phyloP scores from a whole-genome alignment of 257 asterid genomes.

The Primulina tabacum region DNA sequence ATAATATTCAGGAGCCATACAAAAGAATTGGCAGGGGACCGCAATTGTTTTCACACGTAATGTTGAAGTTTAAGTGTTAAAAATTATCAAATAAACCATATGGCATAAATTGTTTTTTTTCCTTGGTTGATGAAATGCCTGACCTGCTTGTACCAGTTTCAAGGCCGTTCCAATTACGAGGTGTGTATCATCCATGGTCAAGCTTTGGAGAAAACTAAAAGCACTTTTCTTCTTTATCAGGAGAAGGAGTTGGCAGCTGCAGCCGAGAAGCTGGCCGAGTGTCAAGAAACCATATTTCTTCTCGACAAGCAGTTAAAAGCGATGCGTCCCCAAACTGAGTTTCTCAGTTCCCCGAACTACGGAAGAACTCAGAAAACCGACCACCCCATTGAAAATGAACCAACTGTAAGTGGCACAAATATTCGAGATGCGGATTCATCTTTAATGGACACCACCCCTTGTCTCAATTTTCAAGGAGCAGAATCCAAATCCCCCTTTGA shows the following conservation, averaged over 20 bases:
- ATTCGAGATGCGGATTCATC: constrained; percentile 32
- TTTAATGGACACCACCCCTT: constrained; percentile 43
- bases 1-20: not conserved
- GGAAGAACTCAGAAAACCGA: constrained; percentile 45
- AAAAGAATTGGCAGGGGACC: not conserved
- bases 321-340: constrained; percentile 68
- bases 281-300: constrained; percentile 88
- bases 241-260: constrained; percentile 84
- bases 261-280: constrained; percentile 85
- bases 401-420: constrained; percentile 50
- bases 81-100: not conserved
- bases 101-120: not conserved
- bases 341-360: constrained; percentile 30
- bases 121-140: not conserved
- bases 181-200: not conserved
- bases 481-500: constrained; percentile 67
- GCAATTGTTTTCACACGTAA: too few relatives aligned
- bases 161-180: not conserved
- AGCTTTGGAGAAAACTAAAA: not conserved
- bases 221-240: constrained; percentile 32
- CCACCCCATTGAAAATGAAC: constrained; percentile 45
- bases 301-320: constrained; percentile 80
- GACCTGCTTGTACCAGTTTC: not conserved
- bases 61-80: too few relatives aligned
- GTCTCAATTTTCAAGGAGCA: constrained; percentile 37